These are phyloP conservation scores for Seminavis robusta DNA, from an alignment of 108 stramenopile species.

Conservation along the genomic window DNA sequence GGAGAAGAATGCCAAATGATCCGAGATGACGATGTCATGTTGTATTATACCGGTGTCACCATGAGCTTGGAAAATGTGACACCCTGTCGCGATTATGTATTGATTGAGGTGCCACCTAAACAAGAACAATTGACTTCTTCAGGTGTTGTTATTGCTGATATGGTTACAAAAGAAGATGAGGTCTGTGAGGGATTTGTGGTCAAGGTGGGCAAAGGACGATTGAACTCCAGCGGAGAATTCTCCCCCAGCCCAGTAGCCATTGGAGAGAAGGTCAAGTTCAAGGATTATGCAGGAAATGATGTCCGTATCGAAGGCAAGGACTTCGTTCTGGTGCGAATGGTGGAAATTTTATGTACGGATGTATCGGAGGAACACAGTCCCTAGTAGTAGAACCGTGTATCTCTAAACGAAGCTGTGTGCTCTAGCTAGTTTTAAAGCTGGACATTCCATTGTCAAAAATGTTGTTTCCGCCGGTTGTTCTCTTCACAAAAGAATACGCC, in stretches of 20 bases:
- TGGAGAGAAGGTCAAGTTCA: constrained; percentile 92
- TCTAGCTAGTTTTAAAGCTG: no score
- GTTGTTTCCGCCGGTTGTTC: no score
- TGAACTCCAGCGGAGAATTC: constrained; percentile 80
- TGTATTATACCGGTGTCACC: constrained; percentile 80
- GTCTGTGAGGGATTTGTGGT: constrained; percentile 88
- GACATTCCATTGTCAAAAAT: no score
- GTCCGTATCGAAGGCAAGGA: constrained; percentile 86
- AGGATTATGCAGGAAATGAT: constrained; percentile 92
- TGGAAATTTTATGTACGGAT: constrained; percentile 82
- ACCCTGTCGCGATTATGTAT: constrained; percentile 87
- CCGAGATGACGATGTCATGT: constrained; percentile 89
- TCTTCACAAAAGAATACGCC: no score
- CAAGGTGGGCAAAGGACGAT: constrained; percentile 91
- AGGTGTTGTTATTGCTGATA: constrained; percentile 86
- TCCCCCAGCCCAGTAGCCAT: constrained; percentile 57
- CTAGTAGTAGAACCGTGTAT: no score
- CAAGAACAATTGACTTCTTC: constrained; percentile 57
- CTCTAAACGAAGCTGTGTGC: no score
- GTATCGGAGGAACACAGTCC: no score
- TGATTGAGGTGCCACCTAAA: constrained; percentile 63
- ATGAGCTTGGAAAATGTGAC: constrained; percentile 83
- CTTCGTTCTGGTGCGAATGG: constrained; percentile 85
- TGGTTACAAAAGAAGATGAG: constrained; percentile 64
- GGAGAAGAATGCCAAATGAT: constrained; percentile 90